Percentiles rank a stretch among this genome's conserved stretches.
These are phyloP conservation scores for Phytopythium chamaehyphon DNA, from an alignment of 352 stramenopile genomes.

Conservation along the genomic window DNA sequence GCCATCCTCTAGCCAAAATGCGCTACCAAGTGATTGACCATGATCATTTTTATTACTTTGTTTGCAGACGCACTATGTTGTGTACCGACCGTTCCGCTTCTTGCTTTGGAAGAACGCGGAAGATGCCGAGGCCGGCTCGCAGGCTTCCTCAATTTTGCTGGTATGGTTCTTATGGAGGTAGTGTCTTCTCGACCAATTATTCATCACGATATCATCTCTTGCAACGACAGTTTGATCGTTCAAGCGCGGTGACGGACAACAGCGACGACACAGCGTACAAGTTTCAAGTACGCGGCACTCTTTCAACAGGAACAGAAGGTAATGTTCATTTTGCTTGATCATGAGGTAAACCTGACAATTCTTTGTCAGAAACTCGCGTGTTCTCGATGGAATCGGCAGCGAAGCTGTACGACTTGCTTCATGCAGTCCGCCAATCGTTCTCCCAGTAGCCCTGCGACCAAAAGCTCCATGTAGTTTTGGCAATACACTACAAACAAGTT, in stretches of 20 bases:
- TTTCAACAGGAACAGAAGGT: constrained; percentile 48
- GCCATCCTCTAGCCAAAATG: not conserved
- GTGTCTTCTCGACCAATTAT: not conserved
- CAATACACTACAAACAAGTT: too few species aligned
- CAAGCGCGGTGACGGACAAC: constrained; percentile 54
- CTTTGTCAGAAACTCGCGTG: constrained; percentile 50
- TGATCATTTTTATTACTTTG: constrained; percentile 13
- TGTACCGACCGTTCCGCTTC: constrained; percentile 72
- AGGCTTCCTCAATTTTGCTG: constrained; percentile 54
- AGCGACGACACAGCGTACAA: constrained; percentile 56
- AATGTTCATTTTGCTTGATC: constrained; percentile 2
- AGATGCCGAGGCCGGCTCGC: constrained; percentile 53
- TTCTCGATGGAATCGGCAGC: constrained; percentile 58
- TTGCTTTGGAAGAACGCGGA: constrained; percentile 77
- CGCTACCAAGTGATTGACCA: constrained; percentile 1
- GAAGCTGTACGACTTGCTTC: constrained; percentile 44
- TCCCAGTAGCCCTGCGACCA: constrained; percentile 1
- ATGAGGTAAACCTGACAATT: not conserved
- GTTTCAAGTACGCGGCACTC: constrained; percentile 60
- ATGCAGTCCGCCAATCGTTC: constrained; percentile 43
- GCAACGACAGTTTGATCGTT: constrained; percentile 54
- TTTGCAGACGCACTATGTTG: constrained; percentile 46
- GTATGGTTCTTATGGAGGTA: constrained; percentile 25
- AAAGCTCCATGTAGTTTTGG: too few species aligned
- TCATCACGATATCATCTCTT: constrained; percentile 2